A percentile compares a stretch with the other conserved stretches of the same genome.
phyloP scores from a whole-genome alignment of 371 early-diverging fungal genomes.

The Mucor velutinosus region DNA sequence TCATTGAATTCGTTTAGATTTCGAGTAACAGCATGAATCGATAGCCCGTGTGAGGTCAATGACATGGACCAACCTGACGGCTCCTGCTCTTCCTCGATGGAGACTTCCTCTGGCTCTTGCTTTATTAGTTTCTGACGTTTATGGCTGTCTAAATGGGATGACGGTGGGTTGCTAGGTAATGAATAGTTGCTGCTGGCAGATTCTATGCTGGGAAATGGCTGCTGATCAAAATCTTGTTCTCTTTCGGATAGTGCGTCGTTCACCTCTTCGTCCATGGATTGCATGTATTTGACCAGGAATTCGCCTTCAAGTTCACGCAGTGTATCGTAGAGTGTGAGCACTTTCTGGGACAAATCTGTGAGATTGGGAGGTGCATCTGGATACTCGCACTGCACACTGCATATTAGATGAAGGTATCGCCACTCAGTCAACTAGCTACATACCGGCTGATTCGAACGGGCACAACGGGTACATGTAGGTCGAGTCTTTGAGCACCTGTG shows the following conservation, averaged over 20 bases:
- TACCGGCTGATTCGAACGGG: conserved; percentile 53
- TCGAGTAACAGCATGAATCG: conserved; percentile 36
- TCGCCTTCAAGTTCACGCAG: conserved; percentile 45
- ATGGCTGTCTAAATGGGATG: neutral
- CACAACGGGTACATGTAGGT: conserved; percentile 52
- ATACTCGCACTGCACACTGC: conserved; percentile 43
- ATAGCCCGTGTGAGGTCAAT: conserved; percentile 32
- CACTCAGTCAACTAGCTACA: neutral
- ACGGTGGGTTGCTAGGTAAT: neutral
- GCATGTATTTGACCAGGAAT: conserved; percentile 40
- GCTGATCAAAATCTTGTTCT: neutral
- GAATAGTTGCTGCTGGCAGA: neutral
- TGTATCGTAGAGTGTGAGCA: conserved; percentile 45
- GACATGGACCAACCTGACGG: conserved; percentile 48
- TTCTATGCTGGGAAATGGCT: neutral
- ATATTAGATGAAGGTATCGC: neutral
- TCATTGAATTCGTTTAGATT: conserved; percentile 32
- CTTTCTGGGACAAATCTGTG: conserved; percentile 49
- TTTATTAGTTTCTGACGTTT: conserved; percentile 1
- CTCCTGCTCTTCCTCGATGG: conserved; percentile 6
- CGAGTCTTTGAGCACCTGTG: conserved; percentile 55
- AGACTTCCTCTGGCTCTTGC: neutral
- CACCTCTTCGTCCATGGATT: conserved; percentile 13
- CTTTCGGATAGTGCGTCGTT: neutral
- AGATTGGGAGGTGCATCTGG: conserved; percentile 56